Conservation (phyloP, 306 rosid genomes). For the Medicago arabica region DNA sequence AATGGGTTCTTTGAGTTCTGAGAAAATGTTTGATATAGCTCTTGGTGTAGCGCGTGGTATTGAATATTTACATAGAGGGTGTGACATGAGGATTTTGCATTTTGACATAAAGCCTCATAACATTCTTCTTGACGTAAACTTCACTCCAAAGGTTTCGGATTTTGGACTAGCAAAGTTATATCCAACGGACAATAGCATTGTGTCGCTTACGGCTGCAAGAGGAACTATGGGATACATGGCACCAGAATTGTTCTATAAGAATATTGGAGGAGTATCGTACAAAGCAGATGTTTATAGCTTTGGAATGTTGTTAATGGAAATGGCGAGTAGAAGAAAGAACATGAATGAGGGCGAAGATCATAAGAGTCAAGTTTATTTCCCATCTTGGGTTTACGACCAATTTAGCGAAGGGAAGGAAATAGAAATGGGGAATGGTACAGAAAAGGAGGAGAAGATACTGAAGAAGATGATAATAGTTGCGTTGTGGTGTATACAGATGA, state of each 20-base stretch:
- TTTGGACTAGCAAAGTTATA: constrained; percentile 37
- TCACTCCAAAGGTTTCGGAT: constrained; percentile 33
- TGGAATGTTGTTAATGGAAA: constrained; percentile 37
- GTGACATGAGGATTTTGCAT: constrained; percentile 42
- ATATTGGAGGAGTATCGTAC: constrained; percentile 23
- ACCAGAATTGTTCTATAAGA: constrained; percentile 27
- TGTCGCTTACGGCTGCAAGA: constrained; percentile 29
- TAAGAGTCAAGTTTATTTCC: constrained; percentile 36
- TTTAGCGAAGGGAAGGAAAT: constrained; percentile 21
- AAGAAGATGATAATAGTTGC: constrained; percentile 50
- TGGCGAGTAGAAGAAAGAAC: constrained; percentile 36
- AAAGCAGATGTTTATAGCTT: constrained; percentile 36
- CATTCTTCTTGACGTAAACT: constrained; percentile 26
- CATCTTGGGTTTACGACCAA: constrained; percentile 30
- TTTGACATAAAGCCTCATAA: constrained; percentile 43
- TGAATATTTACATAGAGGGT: constrained; percentile 24
- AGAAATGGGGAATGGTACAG: constrained; percentile 28
- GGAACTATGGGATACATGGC: constrained; percentile 42
- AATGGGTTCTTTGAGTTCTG: not conserved
- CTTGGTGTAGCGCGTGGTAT: constrained; percentile 38
- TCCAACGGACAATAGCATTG: constrained; percentile 34
- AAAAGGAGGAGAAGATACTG: constrained; percentile 25
- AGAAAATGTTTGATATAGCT: constrained; percentile 38
- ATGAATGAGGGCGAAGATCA: not conserved
- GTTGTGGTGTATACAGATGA: constrained; percentile 48